Evolutionary conservation across 495 filamentous ascomycete genomes (phyloP).

Genomic region (Tetracladium marchalianum): DNA sequence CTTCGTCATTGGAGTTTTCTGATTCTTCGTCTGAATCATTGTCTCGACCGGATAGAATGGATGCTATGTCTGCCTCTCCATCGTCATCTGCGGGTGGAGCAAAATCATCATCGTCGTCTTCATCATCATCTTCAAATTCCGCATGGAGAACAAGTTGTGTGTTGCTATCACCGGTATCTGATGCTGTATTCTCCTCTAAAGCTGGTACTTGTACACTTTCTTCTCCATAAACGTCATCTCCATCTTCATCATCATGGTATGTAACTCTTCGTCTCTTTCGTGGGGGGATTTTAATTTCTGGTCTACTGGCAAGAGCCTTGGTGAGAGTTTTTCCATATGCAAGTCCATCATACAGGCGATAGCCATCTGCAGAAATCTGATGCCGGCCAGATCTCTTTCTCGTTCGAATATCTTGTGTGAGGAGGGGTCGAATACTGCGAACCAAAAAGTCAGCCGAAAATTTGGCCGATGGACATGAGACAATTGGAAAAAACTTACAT

Average conservation of each 20-base stretch:
- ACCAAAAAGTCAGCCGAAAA: slow-evolving; percentile 7
- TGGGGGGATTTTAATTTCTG: slow-evolving; percentile 63
- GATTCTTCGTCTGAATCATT: slow-evolving; percentile 17
- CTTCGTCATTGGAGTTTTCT: background rate
- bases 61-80: slow-evolving; percentile 18
- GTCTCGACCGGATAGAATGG: background rate
- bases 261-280: slow-evolving; percentile 57
- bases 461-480: background rate
- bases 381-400: slow-evolving; percentile 69
- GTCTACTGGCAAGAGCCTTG: slow-evolving; percentile 47
- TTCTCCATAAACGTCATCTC: slow-evolving; percentile 1
- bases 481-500: slow-evolving; percentile 43
- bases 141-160: slow-evolving; percentile 15
- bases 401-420: slow-evolving; percentile 61
- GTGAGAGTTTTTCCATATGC: slow-evolving; percentile 73
- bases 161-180: slow-evolving; percentile 3
- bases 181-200: slow-evolving; percentile 8
- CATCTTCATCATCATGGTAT: slow-evolving; percentile 23
- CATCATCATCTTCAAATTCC: slow-evolving; percentile 23
- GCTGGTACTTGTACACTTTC: slow-evolving; percentile 1
- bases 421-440: slow-evolving; percentile 74
- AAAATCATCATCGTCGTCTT: slow-evolving; percentile 23
- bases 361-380: slow-evolving; percentile 74
- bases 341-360: slow-evolving; percentile 80
- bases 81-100: slow-evolving; percentile 13